These are phyloP conservation scores for Prorocentrum cordatum DNA, from an alignment of 169 alveolate species.

Conservation along the genomic window DNA sequence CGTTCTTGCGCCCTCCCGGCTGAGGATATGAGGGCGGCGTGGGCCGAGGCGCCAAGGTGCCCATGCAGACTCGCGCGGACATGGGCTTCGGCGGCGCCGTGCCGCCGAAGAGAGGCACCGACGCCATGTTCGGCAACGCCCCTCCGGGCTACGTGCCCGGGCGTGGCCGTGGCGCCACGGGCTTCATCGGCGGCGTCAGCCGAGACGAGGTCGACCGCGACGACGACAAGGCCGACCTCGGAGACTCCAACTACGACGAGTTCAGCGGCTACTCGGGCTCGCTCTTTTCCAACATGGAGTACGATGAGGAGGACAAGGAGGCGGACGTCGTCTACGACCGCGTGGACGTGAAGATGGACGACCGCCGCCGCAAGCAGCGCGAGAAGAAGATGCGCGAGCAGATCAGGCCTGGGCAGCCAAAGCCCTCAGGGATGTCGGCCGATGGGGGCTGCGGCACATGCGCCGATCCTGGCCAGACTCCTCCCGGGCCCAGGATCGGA, in stretches of 20 bases:
- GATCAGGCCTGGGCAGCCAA: no score
- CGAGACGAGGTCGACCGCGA: slow-evolving; percentile 68
- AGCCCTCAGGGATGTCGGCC: no score
- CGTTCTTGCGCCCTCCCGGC: no score
- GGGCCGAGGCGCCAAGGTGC: slow-evolving; percentile 67
- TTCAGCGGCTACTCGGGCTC: slow-evolving; percentile 69
- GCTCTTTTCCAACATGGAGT: slow-evolving; percentile 57
- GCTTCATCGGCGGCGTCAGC: slow-evolving; percentile 69
- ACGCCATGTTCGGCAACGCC: slow-evolving; percentile 69
- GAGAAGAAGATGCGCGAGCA: slow-evolving; percentile 70
- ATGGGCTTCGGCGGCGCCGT: slow-evolving; percentile 5
- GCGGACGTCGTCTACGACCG: slow-evolving; percentile 63
- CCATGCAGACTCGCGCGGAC: slow-evolving; percentile 63
- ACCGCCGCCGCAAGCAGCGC: slow-evolving; percentile 44
- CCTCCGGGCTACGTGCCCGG: slow-evolving; percentile 69
- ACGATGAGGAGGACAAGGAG: slow-evolving; percentile 65
- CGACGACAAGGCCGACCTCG: slow-evolving; percentile 63
- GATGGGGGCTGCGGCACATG: no score
- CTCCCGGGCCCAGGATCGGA: no score
- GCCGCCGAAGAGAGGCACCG: slow-evolving; percentile 59
- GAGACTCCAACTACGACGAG: slow-evolving; percentile 69
- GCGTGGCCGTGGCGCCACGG: slow-evolving; percentile 69
- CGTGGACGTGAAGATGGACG: slow-evolving; percentile 60
- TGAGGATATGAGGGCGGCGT: no score
- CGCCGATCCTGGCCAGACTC: no score